These are phyloP conservation scores for Macrolepiota albuminosa DNA, from an alignment of 768 basidiomycete genomes.

Conservation along the genomic window DNA sequence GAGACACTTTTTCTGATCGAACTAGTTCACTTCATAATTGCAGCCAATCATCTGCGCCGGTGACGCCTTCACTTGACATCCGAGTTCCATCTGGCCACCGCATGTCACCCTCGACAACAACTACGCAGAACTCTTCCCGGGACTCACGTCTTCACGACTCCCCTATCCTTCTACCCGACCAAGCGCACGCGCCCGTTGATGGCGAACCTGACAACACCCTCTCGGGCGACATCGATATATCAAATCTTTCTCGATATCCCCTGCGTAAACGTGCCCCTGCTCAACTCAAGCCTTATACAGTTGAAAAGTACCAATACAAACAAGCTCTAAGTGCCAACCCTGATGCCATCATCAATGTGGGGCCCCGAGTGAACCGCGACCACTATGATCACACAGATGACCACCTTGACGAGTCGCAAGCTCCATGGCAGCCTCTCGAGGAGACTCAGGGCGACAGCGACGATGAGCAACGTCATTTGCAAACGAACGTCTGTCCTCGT, in stretches of 20 bases:
- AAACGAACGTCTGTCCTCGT: not conserved
- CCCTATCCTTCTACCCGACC: not conserved
- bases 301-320: slow-evolving; percentile 51
- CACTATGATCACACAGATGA: slow-evolving; percentile 25
- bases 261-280: slow-evolving; percentile 49
- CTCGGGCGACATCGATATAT: slow-evolving; percentile 1
- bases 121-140: not conserved
- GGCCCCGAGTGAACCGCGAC: slow-evolving; percentile 15
- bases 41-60: not conserved
- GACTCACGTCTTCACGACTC: not conserved
- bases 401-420: slow-evolving; percentile 25
- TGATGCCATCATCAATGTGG: slow-evolving; percentile 62
- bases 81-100: not conserved
- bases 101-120: not conserved
- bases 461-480: not conserved
- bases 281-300: slow-evolving; percentile 60
- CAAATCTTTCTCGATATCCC: slow-evolving; percentile 37
- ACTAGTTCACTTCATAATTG: not conserved
- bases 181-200: not conserved
- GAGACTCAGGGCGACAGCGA: slow-evolving; percentile 18
- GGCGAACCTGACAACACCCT: not conserved
- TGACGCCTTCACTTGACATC: not conserved
- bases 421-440: slow-evolving; percentile 17
- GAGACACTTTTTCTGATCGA: not conserved
- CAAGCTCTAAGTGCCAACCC: slow-evolving; percentile 47